These are phyloP conservation scores for Asterella californica DNA, from an alignment of 225 moss, liverwort and hornwort species.

Conservation along the genomic window DNA sequence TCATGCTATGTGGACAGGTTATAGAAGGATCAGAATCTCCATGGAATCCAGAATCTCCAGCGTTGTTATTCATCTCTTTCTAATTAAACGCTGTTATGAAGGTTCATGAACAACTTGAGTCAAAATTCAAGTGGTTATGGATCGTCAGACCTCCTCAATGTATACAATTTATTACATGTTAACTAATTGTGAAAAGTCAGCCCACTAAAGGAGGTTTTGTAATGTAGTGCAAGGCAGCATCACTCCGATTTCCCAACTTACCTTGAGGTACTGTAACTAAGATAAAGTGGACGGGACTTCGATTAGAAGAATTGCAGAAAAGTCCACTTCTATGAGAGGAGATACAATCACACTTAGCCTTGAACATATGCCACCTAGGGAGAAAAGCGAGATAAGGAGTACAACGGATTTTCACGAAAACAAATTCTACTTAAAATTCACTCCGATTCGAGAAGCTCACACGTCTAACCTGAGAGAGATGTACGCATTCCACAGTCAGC, in stretches of 20 bases:
- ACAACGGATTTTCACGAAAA: neutral
- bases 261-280: slow-evolving; percentile 67
- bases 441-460: too few species aligned
- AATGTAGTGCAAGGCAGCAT: neutral
- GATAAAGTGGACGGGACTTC: slow-evolving; percentile 68
- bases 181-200: neutral
- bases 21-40: too few species aligned
- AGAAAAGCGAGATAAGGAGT: neutral
- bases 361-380: too few species aligned
- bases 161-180: neutral
- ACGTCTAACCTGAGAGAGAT: slow-evolving; percentile 75
- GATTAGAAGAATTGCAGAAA: slow-evolving; percentile 62
- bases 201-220: neutral
- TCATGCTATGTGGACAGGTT: too few species aligned
- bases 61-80: too few species aligned
- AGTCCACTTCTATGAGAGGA: slow-evolving; percentile 50
- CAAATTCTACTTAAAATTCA: neutral
- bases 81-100: slow-evolving; percentile 85
- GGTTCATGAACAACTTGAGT: slow-evolving; percentile 55
- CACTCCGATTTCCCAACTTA: neutral
- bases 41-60: too few species aligned
- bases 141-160: neutral
- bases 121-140: neutral
- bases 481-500: slow-evolving; percentile 62
- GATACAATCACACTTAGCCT: neutral